These are phyloP conservation scores for Lanmaoa pseudosensibilis DNA, from an alignment of 768 basidiomycete species.

Conservation along the genomic window DNA sequence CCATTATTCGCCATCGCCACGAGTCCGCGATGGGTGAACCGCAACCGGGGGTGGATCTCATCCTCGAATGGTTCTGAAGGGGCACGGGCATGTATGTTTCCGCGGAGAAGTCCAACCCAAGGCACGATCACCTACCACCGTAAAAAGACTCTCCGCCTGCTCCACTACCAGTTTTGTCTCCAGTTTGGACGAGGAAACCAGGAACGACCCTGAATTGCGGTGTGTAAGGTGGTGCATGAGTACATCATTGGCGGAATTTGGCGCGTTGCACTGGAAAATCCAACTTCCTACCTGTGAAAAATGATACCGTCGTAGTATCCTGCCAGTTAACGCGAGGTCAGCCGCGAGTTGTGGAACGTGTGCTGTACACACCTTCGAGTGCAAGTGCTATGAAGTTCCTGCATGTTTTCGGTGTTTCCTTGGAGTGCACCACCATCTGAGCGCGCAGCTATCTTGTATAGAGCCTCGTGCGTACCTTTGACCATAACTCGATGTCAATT, in stretches of 20 bases:
- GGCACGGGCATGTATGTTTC: neutral
- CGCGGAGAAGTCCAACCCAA: neutral
- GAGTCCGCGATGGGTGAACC: slow-evolving; percentile 86
- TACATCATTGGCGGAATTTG: neutral
- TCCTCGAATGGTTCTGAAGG: slow-evolving; percentile 84
- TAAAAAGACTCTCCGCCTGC: slow-evolving; percentile 93
- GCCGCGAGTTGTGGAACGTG: neutral
- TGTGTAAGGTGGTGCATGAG: neutral
- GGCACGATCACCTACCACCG: slow-evolving; percentile 56
- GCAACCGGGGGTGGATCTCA: slow-evolving; percentile 89
- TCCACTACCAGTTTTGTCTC: slow-evolving; percentile 90
- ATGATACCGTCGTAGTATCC: slow-evolving; percentile 97
- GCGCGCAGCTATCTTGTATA: neutral
- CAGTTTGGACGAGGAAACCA: slow-evolving; percentile 91
- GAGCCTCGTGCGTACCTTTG: slow-evolving; percentile 58
- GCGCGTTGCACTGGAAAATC: neutral
- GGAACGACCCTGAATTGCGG: slow-evolving; percentile 66
- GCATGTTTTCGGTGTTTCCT: slow-evolving; percentile 95
- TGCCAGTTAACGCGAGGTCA: slow-evolving; percentile 31
- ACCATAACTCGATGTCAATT: slow-evolving; percentile 89
- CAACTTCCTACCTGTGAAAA: slow-evolving; percentile 73
- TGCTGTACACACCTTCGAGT: slow-evolving; percentile 73
- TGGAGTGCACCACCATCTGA: neutral
- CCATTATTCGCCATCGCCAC: slow-evolving; percentile 95
- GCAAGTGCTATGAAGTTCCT: slow-evolving; percentile 87